phyloP scores from a whole-genome alignment of 345 rosid genomes.

The Microcos paniculata region DNA sequence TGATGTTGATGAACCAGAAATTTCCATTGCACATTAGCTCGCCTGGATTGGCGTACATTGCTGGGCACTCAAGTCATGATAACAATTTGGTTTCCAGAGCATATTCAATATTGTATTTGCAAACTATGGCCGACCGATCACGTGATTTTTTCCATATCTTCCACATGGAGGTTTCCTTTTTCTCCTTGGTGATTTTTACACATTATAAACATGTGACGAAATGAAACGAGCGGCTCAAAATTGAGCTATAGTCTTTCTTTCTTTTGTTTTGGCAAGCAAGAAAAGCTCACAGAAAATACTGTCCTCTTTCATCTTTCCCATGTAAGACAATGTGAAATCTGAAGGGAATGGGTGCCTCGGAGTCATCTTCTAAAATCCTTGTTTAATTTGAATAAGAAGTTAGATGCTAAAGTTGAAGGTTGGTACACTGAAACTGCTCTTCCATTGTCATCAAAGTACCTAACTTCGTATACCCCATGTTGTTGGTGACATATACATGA shows the following conservation, averaged over 20 bases:
- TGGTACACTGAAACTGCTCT: slow-evolving; percentile 22
- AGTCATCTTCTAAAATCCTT: background rate
- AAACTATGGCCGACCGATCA: slow-evolving; percentile 40
- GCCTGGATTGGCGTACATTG: background rate
- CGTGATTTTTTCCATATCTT: slow-evolving; percentile 30
- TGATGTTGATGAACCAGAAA: background rate
- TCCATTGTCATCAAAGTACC: background rate
- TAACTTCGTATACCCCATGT: background rate
- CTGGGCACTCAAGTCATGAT: background rate
- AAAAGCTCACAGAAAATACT: background rate
- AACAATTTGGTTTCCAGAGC: background rate
- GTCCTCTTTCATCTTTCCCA: slow-evolving; percentile 17
- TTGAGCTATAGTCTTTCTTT: background rate
- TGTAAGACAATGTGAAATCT: slow-evolving; percentile 17
- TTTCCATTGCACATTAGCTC: background rate
- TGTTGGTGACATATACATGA: too few relatives aligned
- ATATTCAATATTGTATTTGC: background rate
- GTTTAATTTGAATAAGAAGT: slow-evolving; percentile 13
- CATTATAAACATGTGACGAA: slow-evolving; percentile 34
- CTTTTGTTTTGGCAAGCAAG: background rate
- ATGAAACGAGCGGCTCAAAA: slow-evolving; percentile 28
- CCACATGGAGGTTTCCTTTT: slow-evolving; percentile 26
- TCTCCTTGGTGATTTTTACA: slow-evolving; percentile 16
- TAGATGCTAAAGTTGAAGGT: background rate
- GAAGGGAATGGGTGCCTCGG: slow-evolving; percentile 10